Percentiles rank a stretch among this genome's conserved stretches.
Conservation (phyloP, 1,139 yeast species). For the Sugiyamaella pinicola region DNA sequence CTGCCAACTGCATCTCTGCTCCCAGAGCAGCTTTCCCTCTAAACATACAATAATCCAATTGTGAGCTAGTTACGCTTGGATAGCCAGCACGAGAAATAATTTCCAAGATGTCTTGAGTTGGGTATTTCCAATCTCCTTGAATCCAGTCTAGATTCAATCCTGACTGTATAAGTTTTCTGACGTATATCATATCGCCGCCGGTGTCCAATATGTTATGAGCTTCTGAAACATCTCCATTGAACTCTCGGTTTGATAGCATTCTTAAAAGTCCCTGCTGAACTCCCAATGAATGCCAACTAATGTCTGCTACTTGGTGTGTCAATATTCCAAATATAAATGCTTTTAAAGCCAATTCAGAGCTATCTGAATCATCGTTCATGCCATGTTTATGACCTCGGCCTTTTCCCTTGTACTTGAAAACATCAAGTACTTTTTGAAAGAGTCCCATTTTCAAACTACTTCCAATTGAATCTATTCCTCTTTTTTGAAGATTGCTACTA, state of each 20-base stretch:
- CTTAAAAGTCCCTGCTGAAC: slow-evolving; percentile 54
- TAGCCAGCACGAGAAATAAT: slow-evolving; percentile 45
- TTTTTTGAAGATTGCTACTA: not conserved
- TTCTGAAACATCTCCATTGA: slow-evolving; percentile 47
- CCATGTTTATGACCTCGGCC: slow-evolving; percentile 7
- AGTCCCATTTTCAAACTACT: not conserved
- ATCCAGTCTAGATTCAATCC: slow-evolving; percentile 38
- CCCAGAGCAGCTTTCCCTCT: slow-evolving; percentile 54
- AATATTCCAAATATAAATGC: slow-evolving; percentile 58
- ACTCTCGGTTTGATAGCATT: slow-evolving; percentile 52
- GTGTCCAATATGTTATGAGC: slow-evolving; percentile 59
- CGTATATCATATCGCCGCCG: slow-evolving; percentile 58
- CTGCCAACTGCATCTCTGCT: slow-evolving; percentile 46
- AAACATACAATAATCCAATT: slow-evolving; percentile 50
- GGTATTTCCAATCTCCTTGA: slow-evolving; percentile 49
- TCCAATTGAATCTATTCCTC: not conserved
- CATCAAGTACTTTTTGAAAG: slow-evolving; percentile 11
- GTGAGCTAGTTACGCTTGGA: slow-evolving; percentile 31
- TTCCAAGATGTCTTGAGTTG: slow-evolving; percentile 45
- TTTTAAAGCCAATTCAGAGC: slow-evolving; percentile 42
- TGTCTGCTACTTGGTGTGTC: slow-evolving; percentile 60
- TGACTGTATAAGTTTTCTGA: slow-evolving; percentile 45
- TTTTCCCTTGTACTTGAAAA: slow-evolving; percentile 5
- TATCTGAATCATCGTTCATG: slow-evolving; percentile 1
- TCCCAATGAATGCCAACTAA: slow-evolving; percentile 64